A percentile compares a stretch with the other conserved stretches of the same genome.
Evolutionary conservation across 306 rosid genomes (phyloP).

Genomic region (Senna siamea): DNA sequence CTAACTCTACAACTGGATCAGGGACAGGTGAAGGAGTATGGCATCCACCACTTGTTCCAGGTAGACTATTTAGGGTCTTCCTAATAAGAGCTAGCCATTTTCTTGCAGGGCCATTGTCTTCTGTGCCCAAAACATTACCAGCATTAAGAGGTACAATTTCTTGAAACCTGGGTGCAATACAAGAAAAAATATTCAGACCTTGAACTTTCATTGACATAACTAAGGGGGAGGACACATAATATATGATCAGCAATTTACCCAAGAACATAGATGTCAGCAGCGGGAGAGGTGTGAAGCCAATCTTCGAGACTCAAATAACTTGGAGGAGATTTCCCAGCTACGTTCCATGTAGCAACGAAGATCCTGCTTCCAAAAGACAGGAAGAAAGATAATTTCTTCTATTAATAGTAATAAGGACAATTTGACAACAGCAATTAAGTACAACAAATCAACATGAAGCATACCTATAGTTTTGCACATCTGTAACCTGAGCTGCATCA

Average conservation of each 20-base stretch:
- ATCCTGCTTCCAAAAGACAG: constrained; percentile 52
- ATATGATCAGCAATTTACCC: constrained; percentile 55
- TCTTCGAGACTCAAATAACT: constrained; percentile 77
- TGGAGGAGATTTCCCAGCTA: constrained; percentile 90
- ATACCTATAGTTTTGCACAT: constrained; percentile 82
- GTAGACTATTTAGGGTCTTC: constrained; percentile 80
- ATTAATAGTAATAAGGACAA: constrained; percentile 4
- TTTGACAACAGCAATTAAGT: not conserved
- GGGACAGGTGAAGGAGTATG: constrained; percentile 84
- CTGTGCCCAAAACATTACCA: constrained; percentile 86
- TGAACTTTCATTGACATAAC: not conserved
- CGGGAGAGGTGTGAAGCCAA: constrained; percentile 90
- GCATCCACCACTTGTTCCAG: constrained; percentile 69
- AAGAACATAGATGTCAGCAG: constrained; percentile 87
- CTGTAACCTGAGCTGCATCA: constrained; percentile 73
- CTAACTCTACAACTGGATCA: constrained; percentile 78
- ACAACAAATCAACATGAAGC: constrained; percentile 32
- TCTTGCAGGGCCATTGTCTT: constrained; percentile 88
- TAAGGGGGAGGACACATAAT: constrained; percentile 3
- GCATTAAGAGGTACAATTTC: constrained; percentile 96
- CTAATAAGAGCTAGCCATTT: constrained; percentile 88
- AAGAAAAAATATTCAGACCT: not conserved
- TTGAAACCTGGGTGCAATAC: constrained; percentile 68
- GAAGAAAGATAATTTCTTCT: constrained; percentile 14
- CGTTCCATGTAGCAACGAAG: constrained; percentile 92